These are phyloP conservation scores for Colletotrichum lindemuthianum DNA, from an alignment of 2,329 filamentous ascomycete genomes.

Conservation along the genomic window DNA sequence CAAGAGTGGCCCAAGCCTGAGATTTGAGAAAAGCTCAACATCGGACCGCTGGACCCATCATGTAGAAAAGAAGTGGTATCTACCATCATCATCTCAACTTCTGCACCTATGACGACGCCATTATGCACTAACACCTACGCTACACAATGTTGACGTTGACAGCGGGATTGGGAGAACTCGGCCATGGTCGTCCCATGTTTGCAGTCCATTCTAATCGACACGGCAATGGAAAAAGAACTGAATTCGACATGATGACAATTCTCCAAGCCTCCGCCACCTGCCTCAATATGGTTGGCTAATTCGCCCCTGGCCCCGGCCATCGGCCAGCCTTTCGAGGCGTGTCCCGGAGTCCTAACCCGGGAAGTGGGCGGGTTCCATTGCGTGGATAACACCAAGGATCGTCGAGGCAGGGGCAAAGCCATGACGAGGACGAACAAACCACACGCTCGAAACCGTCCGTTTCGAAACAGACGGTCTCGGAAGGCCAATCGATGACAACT, in stretches of 20 bases:
- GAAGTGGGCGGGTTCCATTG: constrained; percentile 34
- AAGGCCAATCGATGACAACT: constrained; percentile 17
- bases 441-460: constrained; percentile 10
- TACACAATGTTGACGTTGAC: neutral
- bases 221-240: constrained; percentile 10
- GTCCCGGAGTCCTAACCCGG: constrained; percentile 23
- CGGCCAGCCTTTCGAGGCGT: constrained; percentile 24
- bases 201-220: constrained; percentile 4
- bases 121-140: neutral
- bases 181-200: constrained; percentile 19
- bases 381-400: constrained; percentile 17
- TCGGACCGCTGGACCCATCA: constrained; percentile 3
- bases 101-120: neutral
- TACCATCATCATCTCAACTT: neutral
- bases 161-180: constrained; percentile 11
- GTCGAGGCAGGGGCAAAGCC: constrained; percentile 5
- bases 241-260: neutral
- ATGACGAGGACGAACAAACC: neutral
- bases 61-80: constrained; percentile 6
- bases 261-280: constrained; percentile 9
- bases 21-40: neutral
- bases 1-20: constrained; percentile 14
- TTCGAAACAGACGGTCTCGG: constrained; percentile 28
- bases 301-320: constrained; percentile 16
- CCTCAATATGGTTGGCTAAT: constrained; percentile 11